Evolutionary conservation across 768 basidiomycete genomes (phyloP).

Genomic region (Collybia mongolica): DNA sequence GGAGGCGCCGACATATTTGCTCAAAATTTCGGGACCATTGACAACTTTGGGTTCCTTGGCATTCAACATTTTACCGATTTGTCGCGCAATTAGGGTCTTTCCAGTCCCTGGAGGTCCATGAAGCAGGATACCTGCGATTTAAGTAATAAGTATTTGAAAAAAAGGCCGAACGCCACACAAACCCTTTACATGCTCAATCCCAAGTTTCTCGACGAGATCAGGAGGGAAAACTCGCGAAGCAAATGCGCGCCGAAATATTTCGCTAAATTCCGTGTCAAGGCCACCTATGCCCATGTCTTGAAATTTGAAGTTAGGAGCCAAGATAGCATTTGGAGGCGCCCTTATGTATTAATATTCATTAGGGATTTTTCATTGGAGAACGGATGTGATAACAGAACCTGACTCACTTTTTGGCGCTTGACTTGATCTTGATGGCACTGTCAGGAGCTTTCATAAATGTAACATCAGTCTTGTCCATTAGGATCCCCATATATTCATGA

Average conservation of each 20-base stretch:
- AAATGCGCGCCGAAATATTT: conserved; percentile 98
- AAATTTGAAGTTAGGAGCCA: conserved; percentile 98
- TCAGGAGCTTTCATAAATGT: conserved; percentile 82
- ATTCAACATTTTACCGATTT: conserved; percentile 99
- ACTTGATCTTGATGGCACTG: conserved; percentile 86
- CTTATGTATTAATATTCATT: conserved; percentile 32
- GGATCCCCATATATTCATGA: conserved; percentile 55
- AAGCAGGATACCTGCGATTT: conserved; percentile 75
- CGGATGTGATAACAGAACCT: not conserved
- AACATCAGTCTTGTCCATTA: conserved; percentile 92
- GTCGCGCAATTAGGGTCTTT: conserved; percentile 96
- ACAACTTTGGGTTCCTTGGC: conserved; percentile 97
- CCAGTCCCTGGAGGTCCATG: conserved; percentile 98
- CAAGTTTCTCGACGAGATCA: conserved; percentile 93
- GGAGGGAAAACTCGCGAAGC: conserved; percentile 99
- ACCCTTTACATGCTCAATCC: conserved; percentile 99
- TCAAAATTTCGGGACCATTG: conserved; percentile 96
- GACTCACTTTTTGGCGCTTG: conserved; percentile 82
- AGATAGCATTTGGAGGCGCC: conserved; percentile 89
- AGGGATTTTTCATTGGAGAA: not conserved
- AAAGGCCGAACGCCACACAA: conserved; percentile 10
- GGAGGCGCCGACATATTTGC: conserved; percentile 94
- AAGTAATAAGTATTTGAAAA: not conserved
- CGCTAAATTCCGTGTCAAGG: conserved; percentile 89
- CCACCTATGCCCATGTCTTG: conserved; percentile 99